Evolutionary conservation across 306 rosid genomes (phyloP), one percentile per base, ranked within the genome.

Genomic region (Lathyrus sativus): DNA sequence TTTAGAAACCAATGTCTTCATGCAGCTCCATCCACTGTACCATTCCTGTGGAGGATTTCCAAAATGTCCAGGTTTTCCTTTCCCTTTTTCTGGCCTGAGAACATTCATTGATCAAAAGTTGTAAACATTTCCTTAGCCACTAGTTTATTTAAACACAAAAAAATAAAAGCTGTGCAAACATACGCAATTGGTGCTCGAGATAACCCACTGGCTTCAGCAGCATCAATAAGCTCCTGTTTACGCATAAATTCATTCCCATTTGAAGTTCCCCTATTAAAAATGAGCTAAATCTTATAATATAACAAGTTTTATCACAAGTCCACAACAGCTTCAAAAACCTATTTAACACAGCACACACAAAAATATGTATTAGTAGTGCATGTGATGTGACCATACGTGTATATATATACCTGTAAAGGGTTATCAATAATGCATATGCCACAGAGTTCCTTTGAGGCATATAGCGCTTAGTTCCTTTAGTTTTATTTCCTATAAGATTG

Each of bases 21-120:
- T 90, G 78, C 89, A 86, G 74, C 29, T 80, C 98, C 97, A 93
- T 74, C 97, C 98, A 82, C 89, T 86, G 81, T 93, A 93, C 96
- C 96, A 90, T 41, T 90, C 96, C 76, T 69, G 81, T 11, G 87
- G 53, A 71, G 98, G 86, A 79, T 85, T 79, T 57, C 90, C 90
- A 62, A 76, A 84, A 50, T 62, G 80, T 49, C 75, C 85, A 28
- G 80, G 90, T 70, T 88, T 88, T 68, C 95, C 97, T 77, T 87
- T 90, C 62, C 97, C 97, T 72, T 75, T 82, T 76, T 93, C 96
- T 49, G 90, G 85, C 80, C 98, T 93, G 86, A 76, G 86, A 76
- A 45, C 14, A 74, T 33, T 15, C 79, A 58, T 59, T 58, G 22
- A 17, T 78, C 68, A 71, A 65, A 79, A 68, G 61, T 29, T 57